Evolutionary conservation across 345 rosid genomes (phyloP), one percentile per base, ranked within the genome.

Genomic region (Bruguiera sexangula): DNA sequence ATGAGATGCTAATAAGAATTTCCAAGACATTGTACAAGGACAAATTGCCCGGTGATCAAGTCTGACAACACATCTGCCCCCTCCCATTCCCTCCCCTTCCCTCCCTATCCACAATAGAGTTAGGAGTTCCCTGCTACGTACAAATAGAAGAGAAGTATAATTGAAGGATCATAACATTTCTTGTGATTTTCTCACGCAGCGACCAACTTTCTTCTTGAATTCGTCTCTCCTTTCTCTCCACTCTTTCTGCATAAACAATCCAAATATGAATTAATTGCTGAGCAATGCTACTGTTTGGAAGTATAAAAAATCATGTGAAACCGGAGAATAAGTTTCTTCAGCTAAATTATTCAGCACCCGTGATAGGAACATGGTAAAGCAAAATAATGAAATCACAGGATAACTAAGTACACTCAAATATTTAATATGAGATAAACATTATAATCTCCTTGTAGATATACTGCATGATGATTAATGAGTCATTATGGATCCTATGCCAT

Each of bases 151-250:
- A 32, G 52, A 64, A 8, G 30, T 53, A 13, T 22, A 0, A 7
- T 26, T 21, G 26, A 8, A 8, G n/a, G 69, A 65, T 78, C 78
- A 88, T 46, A 89, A 75, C 92, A 89, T 82, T 75, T 93, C 97
- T 82, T 91, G 96, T 24, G 98, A 93, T 80, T 69, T 82, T 79
- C 96, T 82, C 15, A 93, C 97, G 20, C 97, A 88, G 58, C 89
- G 94, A 72, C 90, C 76, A 8, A 93, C 98, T 82, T 86, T 93
- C 84, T 86, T 91, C 86, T 64, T 89, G 83, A 93, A 91, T 58
- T 87, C 97, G 2, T 77, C 85, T 74, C 86, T 83, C 66, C 78
- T 85, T 3, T 93, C 97, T 80, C 98, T 86, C 97, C 98, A 93
- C 72, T 93, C 89, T 55, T 87, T 93, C 93, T 85, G 87, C 77